These are phyloP conservation scores for Suillus placidus DNA, from an alignment of 768 basidiomycete genomes.

Conservation along the genomic window DNA sequence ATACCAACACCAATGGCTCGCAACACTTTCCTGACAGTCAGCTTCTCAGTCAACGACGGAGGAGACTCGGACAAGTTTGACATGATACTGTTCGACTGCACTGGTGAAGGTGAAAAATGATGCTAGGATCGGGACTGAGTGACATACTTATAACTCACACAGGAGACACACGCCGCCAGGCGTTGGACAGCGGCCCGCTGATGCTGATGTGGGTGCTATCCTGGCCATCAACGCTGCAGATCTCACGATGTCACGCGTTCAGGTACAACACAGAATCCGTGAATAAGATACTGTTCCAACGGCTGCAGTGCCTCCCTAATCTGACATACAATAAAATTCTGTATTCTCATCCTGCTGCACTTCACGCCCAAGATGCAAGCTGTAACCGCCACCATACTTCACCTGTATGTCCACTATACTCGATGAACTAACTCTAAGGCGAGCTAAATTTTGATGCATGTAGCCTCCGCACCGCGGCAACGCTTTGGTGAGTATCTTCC, in stretches of 20 bases:
- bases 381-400: neutral
- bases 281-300: neutral
- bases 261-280: neutral
- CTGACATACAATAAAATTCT: neutral
- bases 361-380: neutral
- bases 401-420: neutral
- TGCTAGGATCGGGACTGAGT: neutral
- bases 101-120: neutral
- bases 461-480: neutral
- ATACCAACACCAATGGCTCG: neutral
- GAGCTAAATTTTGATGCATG: neutral
- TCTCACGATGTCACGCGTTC: neutral
- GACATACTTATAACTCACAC: neutral
- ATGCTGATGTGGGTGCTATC: neutral
- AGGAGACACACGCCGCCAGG: neutral
- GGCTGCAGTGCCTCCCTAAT: neutral
- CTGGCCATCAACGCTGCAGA: neutral
- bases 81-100: neutral
- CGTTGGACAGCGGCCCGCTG: neutral
- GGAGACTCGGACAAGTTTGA: neutral
- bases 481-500: neutral
- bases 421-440: neutral
- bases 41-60: neutral
- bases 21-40: neutral
- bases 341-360: neutral